Percentiles rank a stretch among this genome's conserved stretches.
Evolutionary conservation across 164 flowering plant species (phyloP).

Genomic region (Nymphaea colorata): DNA sequence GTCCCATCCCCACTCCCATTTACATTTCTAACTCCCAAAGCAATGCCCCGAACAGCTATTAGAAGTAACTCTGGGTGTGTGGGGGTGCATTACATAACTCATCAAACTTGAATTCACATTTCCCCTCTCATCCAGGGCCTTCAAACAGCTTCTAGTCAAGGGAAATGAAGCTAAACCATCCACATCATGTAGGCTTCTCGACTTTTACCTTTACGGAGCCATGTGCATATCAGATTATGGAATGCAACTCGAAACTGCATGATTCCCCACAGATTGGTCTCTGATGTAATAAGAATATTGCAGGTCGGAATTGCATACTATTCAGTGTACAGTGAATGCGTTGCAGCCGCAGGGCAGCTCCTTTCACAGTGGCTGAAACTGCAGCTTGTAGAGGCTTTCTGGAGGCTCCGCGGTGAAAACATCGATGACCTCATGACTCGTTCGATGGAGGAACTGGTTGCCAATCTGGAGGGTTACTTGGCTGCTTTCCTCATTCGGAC

Average conservation of each 20-base stretch:
- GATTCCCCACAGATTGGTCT: not conserved
- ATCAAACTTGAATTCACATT: not conserved
- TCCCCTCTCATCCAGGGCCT: not conserved
- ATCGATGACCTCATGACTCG: constrained; percentile 33
- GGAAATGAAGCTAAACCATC: not conserved
- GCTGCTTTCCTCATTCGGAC: constrained; percentile 43
- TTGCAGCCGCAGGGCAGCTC: constrained; percentile 38
- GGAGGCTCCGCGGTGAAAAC: constrained; percentile 26
- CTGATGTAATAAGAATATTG: not conserved
- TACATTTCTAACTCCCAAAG: not conserved
- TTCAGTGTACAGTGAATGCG: constrained; percentile 76
- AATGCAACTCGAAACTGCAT: not conserved
- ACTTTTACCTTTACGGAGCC: not conserved
- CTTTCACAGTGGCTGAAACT: constrained; percentile 69
- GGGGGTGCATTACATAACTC: not conserved
- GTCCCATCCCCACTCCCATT: not conserved
- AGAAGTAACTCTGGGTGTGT: not conserved
- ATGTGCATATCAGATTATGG: not conserved
- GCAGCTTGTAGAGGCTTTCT: constrained; percentile 71
- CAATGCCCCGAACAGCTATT: not conserved
- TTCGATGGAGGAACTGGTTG: constrained; percentile 32
- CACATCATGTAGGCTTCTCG: not conserved
- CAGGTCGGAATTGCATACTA: constrained; percentile 62
- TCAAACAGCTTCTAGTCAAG: not conserved
- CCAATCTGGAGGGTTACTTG: constrained; percentile 68